Evolutionary conservation across 2,329 filamentous ascomycete genomes (phyloP), one percentile per base, ranked within the genome.

Genomic region (Epichloe aotearoae): DNA sequence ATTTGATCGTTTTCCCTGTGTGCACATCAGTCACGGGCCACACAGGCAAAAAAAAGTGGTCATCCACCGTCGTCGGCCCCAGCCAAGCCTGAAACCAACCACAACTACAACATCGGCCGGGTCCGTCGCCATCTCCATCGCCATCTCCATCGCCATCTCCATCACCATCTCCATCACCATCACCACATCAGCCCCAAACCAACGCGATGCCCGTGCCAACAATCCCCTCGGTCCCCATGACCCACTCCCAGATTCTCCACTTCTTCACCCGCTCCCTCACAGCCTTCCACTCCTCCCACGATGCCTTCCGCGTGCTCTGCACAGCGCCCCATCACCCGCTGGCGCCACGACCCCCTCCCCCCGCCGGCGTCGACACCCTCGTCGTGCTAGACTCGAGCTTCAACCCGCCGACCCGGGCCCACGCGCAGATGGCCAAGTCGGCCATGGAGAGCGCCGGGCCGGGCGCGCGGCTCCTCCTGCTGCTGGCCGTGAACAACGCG

Each of bases 331-430:
- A n/a, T 4, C 1, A 15, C 17, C 38, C 38, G 11, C 11, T 23
- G 20, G 40, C 19, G 15, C 40, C 19, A 3, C 41, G 39, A 41
- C n/a, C n/a, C 7, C 23, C 5, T 1, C 5, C 23, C 23, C 23
- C 23, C 4, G 17, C 40, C 33, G 11, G 7, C 39, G 5, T 57
- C 44, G 55, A 44, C 17, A 57, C 54, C 38, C 68, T 85, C 52
- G 66, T 83, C 49, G 68, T 84, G 50, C 73, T 84, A 45, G 82
- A 85, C 64, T 82, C 81, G 47, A 83, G 79, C 53, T 85, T 84
- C 69, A 84, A 85, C 61, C 82, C 82, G 26, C 82, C 82, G 1
- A 84, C 82, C 0, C 66, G 69, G 7, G 82, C 80, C 2, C 82
- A 85, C 61, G 66, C 73, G 42, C 68, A 67, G 51, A 82, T 85